phyloP scores from a whole-genome alignment of 257 asterid species.

The Nicotiana obtusifolia region DNA sequence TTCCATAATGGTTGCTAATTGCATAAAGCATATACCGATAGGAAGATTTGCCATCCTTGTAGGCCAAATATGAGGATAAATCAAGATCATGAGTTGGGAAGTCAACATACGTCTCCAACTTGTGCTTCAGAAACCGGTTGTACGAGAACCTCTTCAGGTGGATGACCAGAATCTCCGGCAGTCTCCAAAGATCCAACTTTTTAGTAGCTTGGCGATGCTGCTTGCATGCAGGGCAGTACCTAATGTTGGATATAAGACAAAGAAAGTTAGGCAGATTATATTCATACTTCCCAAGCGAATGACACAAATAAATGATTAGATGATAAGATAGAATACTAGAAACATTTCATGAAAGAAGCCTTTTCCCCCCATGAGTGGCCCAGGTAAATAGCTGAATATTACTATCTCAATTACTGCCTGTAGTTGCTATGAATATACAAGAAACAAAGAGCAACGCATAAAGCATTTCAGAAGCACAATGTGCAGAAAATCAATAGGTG shows the following conservation, averaged over 20 bases:
- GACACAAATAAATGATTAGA: neutral
- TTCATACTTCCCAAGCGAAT: constrained; percentile 11
- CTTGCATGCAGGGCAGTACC: constrained; percentile 88
- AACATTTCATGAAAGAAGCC: neutral
- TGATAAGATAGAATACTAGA: neutral
- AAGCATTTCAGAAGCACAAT: neutral
- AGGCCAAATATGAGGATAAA: constrained; percentile 54
- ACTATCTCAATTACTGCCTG: neutral
- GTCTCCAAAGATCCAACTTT: constrained; percentile 89
- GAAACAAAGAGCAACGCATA: neutral
- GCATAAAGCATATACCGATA: constrained; percentile 76
- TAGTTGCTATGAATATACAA: neutral
- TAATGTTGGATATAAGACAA: constrained; percentile 19
- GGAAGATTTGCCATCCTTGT: constrained; percentile 45
- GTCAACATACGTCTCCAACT: constrained; percentile 77
- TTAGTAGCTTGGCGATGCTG: constrained; percentile 86
- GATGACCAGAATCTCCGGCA: constrained; percentile 82
- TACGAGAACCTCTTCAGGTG: constrained; percentile 92
- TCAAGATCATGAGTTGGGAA: constrained; percentile 81
- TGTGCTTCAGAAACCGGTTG: constrained; percentile 63
- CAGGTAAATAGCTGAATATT: neutral
- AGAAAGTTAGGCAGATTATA: constrained; percentile 18
- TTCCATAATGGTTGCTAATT: constrained; percentile 85
- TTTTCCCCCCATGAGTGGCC: neutral
- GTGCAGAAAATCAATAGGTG: neutral